Conservation (phyloP, 2,329 filamentous ascomycete genomes). For the Metarhizium guizhouense region DNA sequence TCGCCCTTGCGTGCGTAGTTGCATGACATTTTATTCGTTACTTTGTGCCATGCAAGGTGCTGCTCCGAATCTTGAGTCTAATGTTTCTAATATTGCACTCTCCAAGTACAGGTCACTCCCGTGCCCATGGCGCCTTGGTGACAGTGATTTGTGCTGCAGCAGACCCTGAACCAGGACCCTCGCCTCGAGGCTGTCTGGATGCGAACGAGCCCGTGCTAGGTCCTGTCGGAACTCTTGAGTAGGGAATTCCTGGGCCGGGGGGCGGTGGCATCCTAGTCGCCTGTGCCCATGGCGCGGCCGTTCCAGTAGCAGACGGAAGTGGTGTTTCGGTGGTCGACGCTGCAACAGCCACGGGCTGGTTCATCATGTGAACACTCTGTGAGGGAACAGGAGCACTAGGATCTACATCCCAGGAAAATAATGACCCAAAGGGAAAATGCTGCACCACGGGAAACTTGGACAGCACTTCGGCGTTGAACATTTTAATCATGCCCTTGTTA, state of each 20-base stretch:
- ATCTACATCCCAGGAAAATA: constrained; percentile 70
- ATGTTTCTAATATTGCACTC: neutral
- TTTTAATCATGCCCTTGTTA: constrained; percentile 99
- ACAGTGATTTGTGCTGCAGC: constrained; percentile 29
- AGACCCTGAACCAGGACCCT: constrained; percentile 15
- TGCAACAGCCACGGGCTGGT: constrained; percentile 32
- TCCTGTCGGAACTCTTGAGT: constrained; percentile 26
- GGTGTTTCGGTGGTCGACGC: neutral
- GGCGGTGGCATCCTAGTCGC: constrained; percentile 28
- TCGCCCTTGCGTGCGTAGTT: neutral
- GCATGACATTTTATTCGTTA: neutral
- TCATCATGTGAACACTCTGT: constrained; percentile 47
- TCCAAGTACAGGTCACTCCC: constrained; percentile 9
- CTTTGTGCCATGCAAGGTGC: neutral
- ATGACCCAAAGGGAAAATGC: constrained; percentile 75
- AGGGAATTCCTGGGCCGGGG: constrained; percentile 28
- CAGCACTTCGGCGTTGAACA: constrained; percentile 95
- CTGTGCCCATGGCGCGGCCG: constrained; percentile 36
- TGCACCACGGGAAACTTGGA: constrained; percentile 98
- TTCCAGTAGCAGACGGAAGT: constrained; percentile 20
- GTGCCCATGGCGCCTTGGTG: constrained; percentile 40
- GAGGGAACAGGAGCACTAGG: constrained; percentile 44
- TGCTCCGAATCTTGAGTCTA: no score
- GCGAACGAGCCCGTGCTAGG: constrained; percentile 17
- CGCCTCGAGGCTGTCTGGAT: constrained; percentile 13